A percentile compares a stretch with the other conserved stretches of the same genome.
Conservation (phyloP, 305 asterid species). For the Lippia alba region DNA sequence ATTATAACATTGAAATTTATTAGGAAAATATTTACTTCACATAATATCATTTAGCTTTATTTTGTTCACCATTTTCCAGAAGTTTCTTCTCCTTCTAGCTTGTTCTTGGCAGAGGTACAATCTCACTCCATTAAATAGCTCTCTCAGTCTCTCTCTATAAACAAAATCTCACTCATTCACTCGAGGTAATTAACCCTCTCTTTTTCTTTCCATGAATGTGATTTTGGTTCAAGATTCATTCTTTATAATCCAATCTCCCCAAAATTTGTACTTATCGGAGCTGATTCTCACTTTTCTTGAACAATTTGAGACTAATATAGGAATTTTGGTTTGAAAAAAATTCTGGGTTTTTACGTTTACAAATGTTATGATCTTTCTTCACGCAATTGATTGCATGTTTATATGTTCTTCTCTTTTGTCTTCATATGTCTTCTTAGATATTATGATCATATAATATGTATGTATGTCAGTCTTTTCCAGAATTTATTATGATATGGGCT, state of each 20-base stretch:
- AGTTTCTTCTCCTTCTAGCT: slow-evolving; percentile 16
- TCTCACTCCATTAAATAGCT: neutral
- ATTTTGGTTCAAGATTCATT: neutral
- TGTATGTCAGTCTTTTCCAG: neutral
- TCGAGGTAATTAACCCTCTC: slow-evolving; percentile 2
- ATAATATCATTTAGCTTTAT: neutral
- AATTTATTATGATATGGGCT: slow-evolving; percentile 2
- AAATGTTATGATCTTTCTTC: neutral
- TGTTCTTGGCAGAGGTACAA: neutral
- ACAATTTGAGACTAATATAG: neutral
- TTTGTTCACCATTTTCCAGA: slow-evolving; percentile 24
- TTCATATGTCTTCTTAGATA: neutral
- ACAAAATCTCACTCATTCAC: neutral
- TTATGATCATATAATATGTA: neutral
- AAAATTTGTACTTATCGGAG: neutral
- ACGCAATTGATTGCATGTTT: neutral
- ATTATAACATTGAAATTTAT: too few species aligned
- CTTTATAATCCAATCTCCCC: neutral
- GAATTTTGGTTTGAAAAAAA: neutral
- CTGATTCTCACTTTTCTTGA: neutral
- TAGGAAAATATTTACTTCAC: too few species aligned
- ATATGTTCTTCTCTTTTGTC: neutral
- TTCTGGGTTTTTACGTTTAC: neutral
- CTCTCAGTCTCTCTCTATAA: neutral
- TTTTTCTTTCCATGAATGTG: neutral